Percentiles rank a stretch among this genome's conserved stretches.
Evolutionary conservation across 2,329 filamentous ascomycete genomes (phyloP).

Genomic region (Penicillium sumatraense): DNA sequence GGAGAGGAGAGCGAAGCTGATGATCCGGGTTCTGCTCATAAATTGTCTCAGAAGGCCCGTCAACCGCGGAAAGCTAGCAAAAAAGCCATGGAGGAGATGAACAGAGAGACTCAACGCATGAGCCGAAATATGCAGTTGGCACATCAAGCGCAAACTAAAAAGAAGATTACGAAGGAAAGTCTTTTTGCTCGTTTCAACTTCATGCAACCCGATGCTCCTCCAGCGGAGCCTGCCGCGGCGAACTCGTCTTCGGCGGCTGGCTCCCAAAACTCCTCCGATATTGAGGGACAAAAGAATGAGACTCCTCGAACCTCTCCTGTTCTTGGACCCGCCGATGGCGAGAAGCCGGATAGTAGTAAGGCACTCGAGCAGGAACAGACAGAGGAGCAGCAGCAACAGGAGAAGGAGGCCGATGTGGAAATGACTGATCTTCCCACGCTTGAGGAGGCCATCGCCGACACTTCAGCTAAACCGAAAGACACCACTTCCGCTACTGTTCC

Average conservation of each 20-base stretch:
- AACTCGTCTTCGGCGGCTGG: constrained; percentile 51
- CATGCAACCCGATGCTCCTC: constrained; percentile 49
- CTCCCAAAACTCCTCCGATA: constrained; percentile 55
- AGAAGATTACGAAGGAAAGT: constrained; percentile 82
- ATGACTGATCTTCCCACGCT: constrained; percentile 46
- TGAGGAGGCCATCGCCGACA: constrained; percentile 39
- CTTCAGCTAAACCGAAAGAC: constrained; percentile 26
- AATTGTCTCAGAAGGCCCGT: constrained; percentile 70
- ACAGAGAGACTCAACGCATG: constrained; percentile 89
- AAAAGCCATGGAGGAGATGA: constrained; percentile 93
- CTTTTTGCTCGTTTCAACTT: constrained; percentile 86
- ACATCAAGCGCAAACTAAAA: constrained; percentile 87
- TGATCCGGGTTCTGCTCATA: constrained; percentile 67
- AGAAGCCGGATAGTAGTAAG: constrained; percentile 11
- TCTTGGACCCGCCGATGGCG: constrained; percentile 27
- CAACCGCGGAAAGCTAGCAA: constrained; percentile 84
- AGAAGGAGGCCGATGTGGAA: constrained; percentile 24
- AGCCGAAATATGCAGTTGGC: constrained; percentile 87
- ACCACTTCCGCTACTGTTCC: constrained; percentile 2
- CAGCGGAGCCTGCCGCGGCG: constrained; percentile 29
- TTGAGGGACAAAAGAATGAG: constrained; percentile 51
- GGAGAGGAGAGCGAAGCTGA: constrained; percentile 62
- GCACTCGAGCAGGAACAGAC: background rate
- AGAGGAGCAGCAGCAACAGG: constrained; percentile 3
- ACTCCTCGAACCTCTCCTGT: constrained; percentile 75